Evolutionary conservation across 1,139 yeast species (phyloP), one percentile per base, ranked within the genome.

Genomic region (Protomyces lactucae-debilis): DNA sequence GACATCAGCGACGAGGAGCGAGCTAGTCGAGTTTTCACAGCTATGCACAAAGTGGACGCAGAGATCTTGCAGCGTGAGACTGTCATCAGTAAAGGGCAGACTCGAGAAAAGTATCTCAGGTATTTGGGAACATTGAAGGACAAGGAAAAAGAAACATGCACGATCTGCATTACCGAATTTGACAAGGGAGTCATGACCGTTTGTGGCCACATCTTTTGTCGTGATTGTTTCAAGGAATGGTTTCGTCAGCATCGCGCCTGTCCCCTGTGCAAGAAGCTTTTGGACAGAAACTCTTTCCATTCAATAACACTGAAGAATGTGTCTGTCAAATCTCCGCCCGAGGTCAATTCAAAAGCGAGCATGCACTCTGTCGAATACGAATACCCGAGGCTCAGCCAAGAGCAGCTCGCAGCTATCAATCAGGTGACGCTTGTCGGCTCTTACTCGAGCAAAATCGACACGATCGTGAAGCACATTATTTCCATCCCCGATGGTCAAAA

Each of bases 371-470:
- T 14, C 43, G 43, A 39, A 39, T 3, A 83, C 85, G 21, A 78
- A 61, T 85, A 85, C 71, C 77, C 80, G 55, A 80, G 82, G 9
- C 70, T 84, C 65, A 80, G 82, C 52, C 73, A 74, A 21, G 74
- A 75, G 2, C 78, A 81, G 57, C 83, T 88, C 45, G 79, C 80
- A 65, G 72, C 74, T n/a, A 77, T 82, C 37, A 76, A 73, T 39
- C 39, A 51, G 1, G 57, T 79, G 14, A 71, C 73, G 51, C 74
- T 85, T 48, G 77, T 75, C 61, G 77, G 78, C 37, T 80, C 83
- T 46, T 91, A 85, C 74, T 95, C 97, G 12, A 83, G 96, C 2
- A 92, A 92, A 73, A 84, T 92, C 55, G 96, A 92, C 74, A 83
- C 86, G 79, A 87, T 92, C 64, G 82, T 91, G 14, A 83, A 85